Base-by-base conservation (phyloP, 805 yeast genomes). In the Scheffersomyces coipomensis region DNA sequence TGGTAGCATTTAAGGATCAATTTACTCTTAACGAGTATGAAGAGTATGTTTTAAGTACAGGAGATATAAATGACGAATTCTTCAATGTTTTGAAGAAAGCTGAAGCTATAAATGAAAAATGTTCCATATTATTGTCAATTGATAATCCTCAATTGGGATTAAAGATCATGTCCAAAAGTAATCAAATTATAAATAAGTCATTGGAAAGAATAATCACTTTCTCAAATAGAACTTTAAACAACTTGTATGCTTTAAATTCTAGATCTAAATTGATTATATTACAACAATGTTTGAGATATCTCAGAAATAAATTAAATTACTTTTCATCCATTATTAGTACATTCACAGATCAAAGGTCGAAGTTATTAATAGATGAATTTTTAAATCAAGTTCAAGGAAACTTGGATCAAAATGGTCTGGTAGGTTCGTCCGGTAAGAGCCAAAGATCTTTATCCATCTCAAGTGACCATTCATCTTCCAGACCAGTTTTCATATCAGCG, bases 21-120 rank as follows among this genome's bases (percentile, higher is more conserved):
- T 88, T 85, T 53, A 78, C 90, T 0, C 58, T 91, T 32, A 75
- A 75, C 32, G 90, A 83, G 44, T 76, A 78, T 40, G 97, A 91
- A 48, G 82, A 79, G 33, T 84, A 77, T 49, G 60, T 75, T 5
- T 63, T 90, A 29, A 55, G 59, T 17, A 69, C 72, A 22, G 71
- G 68, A 12, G 76, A 67, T 10, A 65, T 75, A 22, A 65, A 67
- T 45, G 65, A 70, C 2, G 80, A 75, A 37, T 88, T 84, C 54
- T 86, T 88, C 49, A 55, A 52, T 3, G 74, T 79, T 1, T 64
- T 90, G 24, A 60, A 66, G 11, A 82, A 81, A 51, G 83, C 87
- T 6, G 80, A 84, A 48, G 52, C 56, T 26, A 83, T 90, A 21
- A 81, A 82, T 53, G 71, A 75, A 24, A 78, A 82, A 42, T 83